Percentiles rank a stretch among this genome's conserved stretches.
Evolutionary conservation across 129 eudicot species (phyloP).

Genomic region (Flaveria linearis): DNA sequence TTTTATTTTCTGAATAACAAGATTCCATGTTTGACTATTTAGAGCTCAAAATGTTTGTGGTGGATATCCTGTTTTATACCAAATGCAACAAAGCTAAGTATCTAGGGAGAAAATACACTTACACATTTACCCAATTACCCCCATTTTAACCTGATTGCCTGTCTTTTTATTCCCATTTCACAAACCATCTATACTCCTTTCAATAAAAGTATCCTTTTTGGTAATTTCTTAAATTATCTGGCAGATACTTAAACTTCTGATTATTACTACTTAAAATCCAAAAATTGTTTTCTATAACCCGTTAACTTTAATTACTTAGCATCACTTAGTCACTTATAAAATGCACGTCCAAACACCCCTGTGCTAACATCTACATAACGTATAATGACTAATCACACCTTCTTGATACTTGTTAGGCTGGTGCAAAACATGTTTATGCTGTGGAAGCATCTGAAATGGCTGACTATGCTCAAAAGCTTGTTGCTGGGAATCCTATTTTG

Average conservation of each 20-base stretch:
- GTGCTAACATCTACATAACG: not conserved
- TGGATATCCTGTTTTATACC: not conserved
- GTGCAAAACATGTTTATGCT: conserved; percentile 97
- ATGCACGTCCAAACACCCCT: not conserved
- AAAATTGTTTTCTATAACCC: not conserved
- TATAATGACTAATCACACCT: conserved; percentile 2
- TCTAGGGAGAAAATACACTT: not conserved
- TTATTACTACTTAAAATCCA: not conserved
- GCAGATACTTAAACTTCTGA: not conserved
- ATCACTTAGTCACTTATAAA: not conserved
- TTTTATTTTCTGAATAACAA: not conserved
- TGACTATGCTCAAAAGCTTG: conserved; percentile 85
- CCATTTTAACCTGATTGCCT: no score
- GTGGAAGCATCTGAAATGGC: conserved; percentile 99
- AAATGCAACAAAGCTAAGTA: not conserved
- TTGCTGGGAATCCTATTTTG: conserved; percentile 85
- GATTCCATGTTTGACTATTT: not conserved
- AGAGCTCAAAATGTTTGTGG: not conserved
- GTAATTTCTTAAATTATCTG: not conserved
- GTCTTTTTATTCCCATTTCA: not conserved
- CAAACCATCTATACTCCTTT: not conserved
- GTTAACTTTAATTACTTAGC: not conserved
- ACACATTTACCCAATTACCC: no score
- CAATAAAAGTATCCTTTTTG: not conserved
- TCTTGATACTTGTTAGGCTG: conserved; percentile 58